These are phyloP conservation scores for Hanseniaspora meyeri DNA, from an alignment of 805 yeast species.

Conservation along the genomic window DNA sequence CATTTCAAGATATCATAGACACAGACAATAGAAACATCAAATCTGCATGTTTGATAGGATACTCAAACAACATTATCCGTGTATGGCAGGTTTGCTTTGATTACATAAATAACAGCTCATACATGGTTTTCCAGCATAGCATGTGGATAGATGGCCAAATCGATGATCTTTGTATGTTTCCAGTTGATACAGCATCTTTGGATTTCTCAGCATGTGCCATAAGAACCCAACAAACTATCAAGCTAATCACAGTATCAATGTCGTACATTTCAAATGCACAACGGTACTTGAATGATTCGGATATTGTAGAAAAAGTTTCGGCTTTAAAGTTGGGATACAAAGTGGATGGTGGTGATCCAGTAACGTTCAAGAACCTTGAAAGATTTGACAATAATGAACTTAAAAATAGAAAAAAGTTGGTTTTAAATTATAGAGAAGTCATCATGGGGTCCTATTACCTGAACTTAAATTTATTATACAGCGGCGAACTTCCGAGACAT, in stretches of 20 bases:
- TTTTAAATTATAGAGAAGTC: not conserved
- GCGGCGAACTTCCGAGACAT: slow-evolving; percentile 1
- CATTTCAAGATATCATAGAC: not conserved
- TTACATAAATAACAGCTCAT: not conserved
- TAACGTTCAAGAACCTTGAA: not conserved
- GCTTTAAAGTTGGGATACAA: not conserved
- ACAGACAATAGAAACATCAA: not conserved
- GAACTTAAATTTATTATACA: not conserved
- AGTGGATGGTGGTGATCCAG: not conserved
- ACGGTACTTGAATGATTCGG: not conserved
- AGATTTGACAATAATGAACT: not conserved
- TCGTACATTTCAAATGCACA: not conserved
- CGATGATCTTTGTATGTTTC: slow-evolving; percentile 4
- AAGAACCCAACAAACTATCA: not conserved
- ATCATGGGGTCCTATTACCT: slow-evolving; percentile 2
- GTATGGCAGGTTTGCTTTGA: not conserved
- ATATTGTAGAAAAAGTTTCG: not conserved
- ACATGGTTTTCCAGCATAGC: slow-evolving; percentile 6
- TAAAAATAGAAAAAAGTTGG: not conserved
- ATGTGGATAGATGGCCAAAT: not conserved
- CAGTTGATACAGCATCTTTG: not conserved
- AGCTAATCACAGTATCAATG: slow-evolving; percentile 4
- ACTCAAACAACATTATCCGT: not conserved
- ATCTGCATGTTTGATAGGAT: not conserved
- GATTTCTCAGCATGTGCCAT: not conserved